Evolutionary conservation across 1,284 basidiomycete genomes (phyloP).

Genomic region (Melampsora americana): DNA sequence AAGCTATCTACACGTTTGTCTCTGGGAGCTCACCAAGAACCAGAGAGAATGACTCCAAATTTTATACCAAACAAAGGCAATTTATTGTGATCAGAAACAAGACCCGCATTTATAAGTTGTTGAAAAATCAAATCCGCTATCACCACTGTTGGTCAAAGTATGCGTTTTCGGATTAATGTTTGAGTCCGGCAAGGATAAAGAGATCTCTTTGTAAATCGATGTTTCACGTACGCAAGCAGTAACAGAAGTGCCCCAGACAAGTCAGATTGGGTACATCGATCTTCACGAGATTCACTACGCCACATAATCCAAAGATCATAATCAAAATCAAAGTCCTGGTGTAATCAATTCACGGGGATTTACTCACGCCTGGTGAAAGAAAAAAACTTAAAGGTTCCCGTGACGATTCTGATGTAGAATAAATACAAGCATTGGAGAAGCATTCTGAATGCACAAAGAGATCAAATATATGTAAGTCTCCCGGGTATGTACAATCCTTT

Average conservation of each 20-base stretch:
- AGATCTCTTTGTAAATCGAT: not conserved
- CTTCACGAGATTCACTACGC: conserved; percentile 23
- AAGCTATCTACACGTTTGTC: no score
- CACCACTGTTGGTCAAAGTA: conserved; percentile 1
- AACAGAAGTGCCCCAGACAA: conserved; percentile 21
- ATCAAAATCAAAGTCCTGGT: no score
- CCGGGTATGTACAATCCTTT: not conserved
- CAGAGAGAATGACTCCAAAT: conserved; percentile 25
- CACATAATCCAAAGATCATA: not conserved
- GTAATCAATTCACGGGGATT: not conserved
- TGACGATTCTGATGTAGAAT: conserved; percentile 29
- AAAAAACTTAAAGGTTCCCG: conserved; percentile 15
- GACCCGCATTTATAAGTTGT: conserved; percentile 19
- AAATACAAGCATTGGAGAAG: conserved; percentile 35
- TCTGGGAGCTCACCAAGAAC: conserved; percentile 23
- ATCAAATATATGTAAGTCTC: no score
- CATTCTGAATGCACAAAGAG: conserved; percentile 24
- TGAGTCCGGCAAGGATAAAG: no score
- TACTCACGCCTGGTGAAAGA: conserved; percentile 28
- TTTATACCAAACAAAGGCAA: conserved; percentile 28
- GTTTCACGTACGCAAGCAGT: conserved; percentile 14
- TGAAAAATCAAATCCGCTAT: conserved; percentile 37
- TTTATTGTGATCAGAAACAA: not conserved
- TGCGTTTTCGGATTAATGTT: not conserved
- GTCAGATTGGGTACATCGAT: conserved; percentile 39